Base-by-base conservation (phyloP, 2,329 filamentous ascomycete genomes). In the Fusarium heterosporum region DNA sequence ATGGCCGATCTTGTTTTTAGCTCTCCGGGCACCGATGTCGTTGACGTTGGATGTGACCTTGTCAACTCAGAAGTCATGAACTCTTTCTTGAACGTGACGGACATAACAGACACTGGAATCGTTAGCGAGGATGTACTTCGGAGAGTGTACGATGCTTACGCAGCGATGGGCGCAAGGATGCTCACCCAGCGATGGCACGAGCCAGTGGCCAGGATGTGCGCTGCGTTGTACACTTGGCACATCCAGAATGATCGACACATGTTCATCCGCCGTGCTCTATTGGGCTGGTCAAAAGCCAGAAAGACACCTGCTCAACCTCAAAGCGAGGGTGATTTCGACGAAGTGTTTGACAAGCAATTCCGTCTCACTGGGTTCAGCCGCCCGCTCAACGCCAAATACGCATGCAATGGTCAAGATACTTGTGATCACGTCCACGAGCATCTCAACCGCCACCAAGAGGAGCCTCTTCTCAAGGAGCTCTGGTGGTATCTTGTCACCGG, bases 171-270 rank as follows among this genome's bases (percentile, higher is more conserved):
- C 9, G 74, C 72, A 28, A 71, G 73, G 34, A 74, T 74, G 66
- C 57, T 76, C 29, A 76, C 74, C 3, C 58, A 75, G 48, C 62
- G 74, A 30, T 76, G 73, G 74, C 68, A 74, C n/a, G 74, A 76
- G 41, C 74, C 74, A 13, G 71, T 72, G 8, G 74, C 74, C 22
- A 69, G 72, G 39, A 76, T 76, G 74, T 74, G 73, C 36, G 69
- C 74, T 11, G 71, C 71, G 4, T 50, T 76, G 10, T 76, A 76
- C 36, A 73, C 73, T 13, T 76, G 74, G 74, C 74, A 76, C 42
- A 76, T 76, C 3, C 72, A 74, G 10, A 76, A 76, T 26, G 74
- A 76, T 52, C 63, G 74, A 6, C 74, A 76, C n/a, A 61, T 75
- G 64, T 76, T 75, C 55, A 61, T 76, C 25, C 74, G 74, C 4